These are phyloP conservation scores for Pichia membranifaciens DNA, from an alignment of 805 yeast species.

Conservation along the genomic window DNA sequence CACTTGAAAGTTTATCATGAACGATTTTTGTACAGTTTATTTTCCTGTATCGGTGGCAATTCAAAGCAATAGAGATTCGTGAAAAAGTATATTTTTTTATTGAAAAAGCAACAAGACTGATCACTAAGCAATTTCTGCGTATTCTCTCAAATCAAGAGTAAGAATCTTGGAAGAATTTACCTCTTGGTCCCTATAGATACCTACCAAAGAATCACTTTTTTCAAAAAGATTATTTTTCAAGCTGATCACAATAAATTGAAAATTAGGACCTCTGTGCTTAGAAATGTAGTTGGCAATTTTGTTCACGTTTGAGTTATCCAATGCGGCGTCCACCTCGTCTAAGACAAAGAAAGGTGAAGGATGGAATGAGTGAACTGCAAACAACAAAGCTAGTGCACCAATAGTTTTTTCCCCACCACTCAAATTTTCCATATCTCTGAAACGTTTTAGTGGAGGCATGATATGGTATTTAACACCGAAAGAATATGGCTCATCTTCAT, in stretches of 20 bases:
- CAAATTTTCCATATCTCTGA: constrained; percentile 83
- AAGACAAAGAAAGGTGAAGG: constrained; percentile 95
- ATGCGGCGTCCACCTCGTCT: constrained; percentile 98
- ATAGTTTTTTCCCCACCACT: constrained; percentile 97
- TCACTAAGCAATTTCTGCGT: constrained; percentile 32
- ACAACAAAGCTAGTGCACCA: constrained; percentile 89
- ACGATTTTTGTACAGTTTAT: too few species aligned
- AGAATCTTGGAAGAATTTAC: constrained; percentile 68
- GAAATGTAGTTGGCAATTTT: constrained; percentile 82
- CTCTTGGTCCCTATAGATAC: constrained; percentile 79
- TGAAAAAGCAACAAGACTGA: too few species aligned
- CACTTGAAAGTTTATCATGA: too few species aligned
- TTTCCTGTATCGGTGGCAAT: too few species aligned
- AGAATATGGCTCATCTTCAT: constrained; percentile 82
- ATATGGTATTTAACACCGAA: constrained; percentile 87
- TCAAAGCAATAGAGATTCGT: too few species aligned
- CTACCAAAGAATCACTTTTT: constrained; percentile 84
- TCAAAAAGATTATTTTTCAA: constrained; percentile 84
- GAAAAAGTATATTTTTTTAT: too few species aligned
- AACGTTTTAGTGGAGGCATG: constrained; percentile 93
- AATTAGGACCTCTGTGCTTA: constrained; percentile 64
- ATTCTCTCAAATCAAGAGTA: constrained; percentile 64
- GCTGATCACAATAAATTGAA: constrained; percentile 91
- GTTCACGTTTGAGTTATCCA: constrained; percentile 83
- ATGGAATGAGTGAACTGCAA: constrained; percentile 83